Conservation (phyloP, 2,329 filamentous ascomycete species). For the Pyrenochaeta sp. region DNA sequence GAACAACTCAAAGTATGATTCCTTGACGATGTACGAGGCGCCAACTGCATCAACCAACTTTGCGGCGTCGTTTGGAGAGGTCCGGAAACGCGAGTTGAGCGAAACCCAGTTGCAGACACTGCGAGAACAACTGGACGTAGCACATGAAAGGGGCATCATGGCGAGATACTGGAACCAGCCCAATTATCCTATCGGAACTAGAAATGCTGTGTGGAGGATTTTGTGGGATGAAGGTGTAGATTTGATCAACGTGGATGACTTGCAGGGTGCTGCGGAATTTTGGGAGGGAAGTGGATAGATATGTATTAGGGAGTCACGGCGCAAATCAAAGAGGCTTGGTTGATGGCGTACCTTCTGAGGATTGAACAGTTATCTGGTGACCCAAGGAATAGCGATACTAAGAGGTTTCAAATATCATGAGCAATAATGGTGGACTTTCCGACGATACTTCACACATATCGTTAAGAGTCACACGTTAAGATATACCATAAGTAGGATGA, state of each 20-base stretch:
- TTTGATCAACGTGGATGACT: constrained; percentile 70
- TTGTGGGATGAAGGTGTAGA: constrained; percentile 66
- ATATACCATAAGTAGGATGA: no score
- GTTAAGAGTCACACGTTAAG: no score
- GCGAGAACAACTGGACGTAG: constrained; percentile 59
- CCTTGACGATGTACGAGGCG: constrained; percentile 58
- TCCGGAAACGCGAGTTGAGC: constrained; percentile 49
- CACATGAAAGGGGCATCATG: constrained; percentile 64
- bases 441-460: no score
- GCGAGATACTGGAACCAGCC: constrained; percentile 71
- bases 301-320: no score
- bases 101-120: constrained; percentile 60
- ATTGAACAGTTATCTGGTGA: no score
- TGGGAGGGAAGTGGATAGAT: constrained; percentile 43
- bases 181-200: constrained; percentile 60
- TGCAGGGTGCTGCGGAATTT: constrained; percentile 57
- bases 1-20: constrained; percentile 46
- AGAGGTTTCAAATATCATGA: no score
- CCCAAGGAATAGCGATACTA: no score
- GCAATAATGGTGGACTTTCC: no score
- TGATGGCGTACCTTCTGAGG: no score
- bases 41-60: constrained; percentile 65
- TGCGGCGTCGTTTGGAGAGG: constrained; percentile 48
- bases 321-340: no score
- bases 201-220: constrained; percentile 60